Evolutionary conservation across 2,329 filamentous ascomycete species (phyloP).

Genomic region (Fusarium transvaalense): DNA sequence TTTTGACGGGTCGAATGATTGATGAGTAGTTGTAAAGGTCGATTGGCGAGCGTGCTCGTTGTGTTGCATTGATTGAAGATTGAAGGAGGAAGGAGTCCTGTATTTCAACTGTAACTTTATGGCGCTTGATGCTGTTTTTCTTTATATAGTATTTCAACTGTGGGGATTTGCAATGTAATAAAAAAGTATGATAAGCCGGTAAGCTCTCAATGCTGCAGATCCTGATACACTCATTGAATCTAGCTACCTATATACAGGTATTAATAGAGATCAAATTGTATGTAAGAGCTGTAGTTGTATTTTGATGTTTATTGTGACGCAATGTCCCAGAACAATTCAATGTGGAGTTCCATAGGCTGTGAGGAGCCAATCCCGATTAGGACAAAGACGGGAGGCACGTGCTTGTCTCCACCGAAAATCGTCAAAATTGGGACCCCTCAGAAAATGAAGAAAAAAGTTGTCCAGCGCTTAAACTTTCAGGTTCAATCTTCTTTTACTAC

Average conservation of each 20-base stretch:
- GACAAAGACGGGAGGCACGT: conserved; percentile 49
- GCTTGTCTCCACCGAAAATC: conserved; percentile 46
- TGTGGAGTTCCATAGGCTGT: conserved; percentile 34
- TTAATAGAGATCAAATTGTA: background rate
- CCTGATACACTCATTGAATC: too few species aligned
- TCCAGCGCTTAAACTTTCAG: conserved; percentile 32
- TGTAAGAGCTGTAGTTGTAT: conserved; percentile 10
- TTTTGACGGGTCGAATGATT: too few species aligned
- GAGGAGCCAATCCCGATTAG: conserved; percentile 1
- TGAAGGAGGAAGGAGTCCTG: too few species aligned
- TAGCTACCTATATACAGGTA: background rate
- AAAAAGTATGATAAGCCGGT: too few species aligned
- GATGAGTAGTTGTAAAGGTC: too few species aligned
- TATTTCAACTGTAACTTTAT: too few species aligned
- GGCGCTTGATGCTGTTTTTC: too few species aligned
- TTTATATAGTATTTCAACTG: too few species aligned
- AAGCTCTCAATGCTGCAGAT: too few species aligned
- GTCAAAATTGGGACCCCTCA: conserved; percentile 43
- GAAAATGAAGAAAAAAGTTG: conserved; percentile 46
- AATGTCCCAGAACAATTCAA: background rate
- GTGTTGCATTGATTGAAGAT: too few species aligned
- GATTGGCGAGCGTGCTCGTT: too few species aligned
- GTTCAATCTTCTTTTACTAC: conserved; percentile 27
- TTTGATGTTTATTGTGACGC: conserved; percentile 25
- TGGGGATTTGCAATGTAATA: too few species aligned